Percentiles rank a stretch among this genome's conserved stretches.
phyloP scores from a whole-genome alignment of 2,329 filamentous ascomycete genomes.

The Pseudogymnoascus sp. region DNA sequence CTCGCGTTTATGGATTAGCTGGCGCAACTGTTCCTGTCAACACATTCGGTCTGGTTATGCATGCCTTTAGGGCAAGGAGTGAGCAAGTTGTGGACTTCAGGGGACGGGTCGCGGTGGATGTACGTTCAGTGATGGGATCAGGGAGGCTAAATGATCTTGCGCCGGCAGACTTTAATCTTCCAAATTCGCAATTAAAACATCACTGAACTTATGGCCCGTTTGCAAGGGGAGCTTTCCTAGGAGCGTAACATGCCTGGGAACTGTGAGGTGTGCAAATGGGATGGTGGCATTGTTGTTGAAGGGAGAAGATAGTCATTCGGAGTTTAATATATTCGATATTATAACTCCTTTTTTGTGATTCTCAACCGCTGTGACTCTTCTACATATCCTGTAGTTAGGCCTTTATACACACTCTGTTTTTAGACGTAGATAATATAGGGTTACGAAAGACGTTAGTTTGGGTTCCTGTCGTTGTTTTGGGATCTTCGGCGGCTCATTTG shows the following conservation, averaged over 20 bases:
- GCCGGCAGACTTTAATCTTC: conserved; percentile 4
- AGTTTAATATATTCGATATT: conserved; percentile 7
- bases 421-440: neutral
- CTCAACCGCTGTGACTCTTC: neutral
- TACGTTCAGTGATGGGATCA: conserved; percentile 8
- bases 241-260: conserved; percentile 1
- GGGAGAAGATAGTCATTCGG: neutral
- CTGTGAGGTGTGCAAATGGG: conserved; percentile 6
- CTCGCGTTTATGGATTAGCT: conserved; percentile 11
- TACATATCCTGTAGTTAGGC: neutral
- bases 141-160: conserved; percentile 8
- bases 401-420: neutral
- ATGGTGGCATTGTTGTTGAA: conserved; percentile 2
- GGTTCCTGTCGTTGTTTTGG: neutral
- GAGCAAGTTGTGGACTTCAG: conserved; percentile 7
- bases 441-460: neutral
- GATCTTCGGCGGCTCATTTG: neutral
- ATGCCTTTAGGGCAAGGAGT: conserved; percentile 7
- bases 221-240: neutral
- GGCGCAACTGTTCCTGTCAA: conserved; percentile 13
- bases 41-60: conserved; percentile 10
- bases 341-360: neutral
- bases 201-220: conserved; percentile 2
- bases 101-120: conserved; percentile 5
- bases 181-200: conserved; percentile 8